Base-by-base conservation (phyloP, 176 grass and related monocot species). In the Ananas comosus region DNA sequence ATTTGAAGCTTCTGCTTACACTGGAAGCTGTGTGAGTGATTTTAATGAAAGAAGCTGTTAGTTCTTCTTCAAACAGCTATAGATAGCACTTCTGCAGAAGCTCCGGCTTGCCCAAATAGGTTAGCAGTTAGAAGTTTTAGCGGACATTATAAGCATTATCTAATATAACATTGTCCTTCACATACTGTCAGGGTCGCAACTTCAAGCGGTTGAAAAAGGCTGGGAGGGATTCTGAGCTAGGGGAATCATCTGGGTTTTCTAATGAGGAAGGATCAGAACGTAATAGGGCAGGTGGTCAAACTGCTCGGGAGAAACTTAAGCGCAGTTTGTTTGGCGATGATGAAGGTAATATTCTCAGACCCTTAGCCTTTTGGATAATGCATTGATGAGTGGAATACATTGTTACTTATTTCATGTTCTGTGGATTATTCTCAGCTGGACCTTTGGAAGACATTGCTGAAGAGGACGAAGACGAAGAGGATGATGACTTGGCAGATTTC, bases 401-500 rank as follows among this genome's bases (percentile, higher is more conserved):
- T 53, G 47, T 4, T 53, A 6, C 0, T 22, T 33, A 28, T 27
- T 49, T 42, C 33, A 42, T 42, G 33, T 42, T 42, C 5, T 51
- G 10, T 13, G 28, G 10, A 47, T 29, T 1, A 12, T 74, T 54
- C 24, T 50, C 76, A 91, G 85, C 78, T 51, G 68, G 27, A 1
- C 75, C 87, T 1, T 78, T 86, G 57, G 95, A 99, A 58, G 95
- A 99, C 75, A 71, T 91, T 71, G 82, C 81, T 0, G 95, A 86
- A 57, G 83, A 85, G 73, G 78, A 91, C 53, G 90, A 94, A 8
- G 87, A 88, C 4, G 85, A 73, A 9, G 85, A 83, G 50, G 95
- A 99, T 24, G 92, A 96, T 94, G 90, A 99, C 81, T 94, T 99
- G 95, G 87, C 78, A 12, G 90, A 80, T 64, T 99, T 99, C 70